These are phyloP conservation scores for Paraglomus brasilianum DNA, from an alignment of 192 early-diverging fungal genomes.

Conservation along the genomic window DNA sequence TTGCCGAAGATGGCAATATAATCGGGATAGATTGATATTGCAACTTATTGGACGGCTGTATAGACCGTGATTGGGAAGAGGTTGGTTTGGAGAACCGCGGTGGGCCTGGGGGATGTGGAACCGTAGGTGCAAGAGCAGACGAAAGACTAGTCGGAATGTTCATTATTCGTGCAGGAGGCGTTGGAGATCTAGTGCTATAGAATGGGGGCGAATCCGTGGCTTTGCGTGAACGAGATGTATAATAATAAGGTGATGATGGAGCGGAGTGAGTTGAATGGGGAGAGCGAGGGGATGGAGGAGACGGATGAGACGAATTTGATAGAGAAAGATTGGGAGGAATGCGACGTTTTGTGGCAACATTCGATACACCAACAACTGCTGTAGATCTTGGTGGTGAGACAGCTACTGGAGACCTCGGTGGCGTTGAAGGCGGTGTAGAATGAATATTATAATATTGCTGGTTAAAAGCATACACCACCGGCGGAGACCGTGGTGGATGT, in stretches of 20 bases:
- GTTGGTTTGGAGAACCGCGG: too few species aligned
- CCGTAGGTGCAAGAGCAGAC: too few species aligned
- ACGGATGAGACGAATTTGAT: neutral
- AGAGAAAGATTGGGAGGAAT: slow-evolving; percentile 27
- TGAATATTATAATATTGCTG: neutral
- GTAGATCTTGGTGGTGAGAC: neutral
- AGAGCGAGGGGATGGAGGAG: neutral
- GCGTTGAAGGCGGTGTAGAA: neutral
- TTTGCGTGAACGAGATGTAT: neutral
- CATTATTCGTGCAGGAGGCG: neutral
- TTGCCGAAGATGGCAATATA: neutral
- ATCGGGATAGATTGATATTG: too few species aligned
- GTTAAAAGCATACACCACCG: too few species aligned
- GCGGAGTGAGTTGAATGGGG: neutral
- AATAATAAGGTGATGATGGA: neutral
- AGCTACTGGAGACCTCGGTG: neutral
- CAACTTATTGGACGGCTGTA: too few species aligned
- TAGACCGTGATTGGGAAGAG: too few species aligned
- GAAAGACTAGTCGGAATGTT: too few species aligned
- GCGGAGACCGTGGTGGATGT: neutral
- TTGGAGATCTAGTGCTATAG: neutral
- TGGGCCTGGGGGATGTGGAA: too few species aligned
- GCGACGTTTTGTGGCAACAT: neutral
- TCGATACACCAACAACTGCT: neutral
- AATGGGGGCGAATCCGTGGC: neutral